A percentile compares a stretch with the other conserved stretches of the same genome.
Conservation (phyloP, 2,329 filamentous ascomycete species). For the Sporothrix protearum region DNA sequence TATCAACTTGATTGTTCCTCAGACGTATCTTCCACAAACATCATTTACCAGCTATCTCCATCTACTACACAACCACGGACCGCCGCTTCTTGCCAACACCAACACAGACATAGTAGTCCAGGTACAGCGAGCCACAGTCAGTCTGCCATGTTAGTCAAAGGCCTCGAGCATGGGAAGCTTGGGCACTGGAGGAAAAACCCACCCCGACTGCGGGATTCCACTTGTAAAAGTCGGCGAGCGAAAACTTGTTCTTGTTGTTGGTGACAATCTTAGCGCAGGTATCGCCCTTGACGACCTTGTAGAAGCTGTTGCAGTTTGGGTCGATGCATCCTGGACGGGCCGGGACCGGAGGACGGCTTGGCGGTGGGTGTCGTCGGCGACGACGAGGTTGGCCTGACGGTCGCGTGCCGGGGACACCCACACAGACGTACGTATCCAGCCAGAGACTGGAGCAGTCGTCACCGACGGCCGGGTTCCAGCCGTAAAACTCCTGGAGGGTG, state of each 20-base stretch:
- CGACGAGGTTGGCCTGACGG: neutral
- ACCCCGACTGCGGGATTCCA: conserved; percentile 9
- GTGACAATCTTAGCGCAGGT: conserved; percentile 2
- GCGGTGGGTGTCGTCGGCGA: neutral
- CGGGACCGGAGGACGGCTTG: neutral
- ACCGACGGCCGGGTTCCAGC: conserved; percentile 26
- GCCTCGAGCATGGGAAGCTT: neutral
- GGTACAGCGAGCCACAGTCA: neutral
- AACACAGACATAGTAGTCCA: conserved; percentile 10
- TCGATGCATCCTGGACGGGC: conserved; percentile 4
- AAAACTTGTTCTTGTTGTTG: neutral
- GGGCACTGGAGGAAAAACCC: neutral
- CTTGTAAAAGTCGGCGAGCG: neutral
- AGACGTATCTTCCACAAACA: too few relatives aligned
- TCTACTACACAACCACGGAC: neutral
- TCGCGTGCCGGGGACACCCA: conserved; percentile 40
- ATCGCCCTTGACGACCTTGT: conserved; percentile 11
- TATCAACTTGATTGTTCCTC: too few relatives aligned
- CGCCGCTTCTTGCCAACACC: conserved; percentile 11
- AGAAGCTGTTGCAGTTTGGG: conserved; percentile 3
- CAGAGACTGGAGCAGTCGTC: conserved; percentile 26
- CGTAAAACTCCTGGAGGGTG: conserved; percentile 23
- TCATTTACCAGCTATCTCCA: neutral
- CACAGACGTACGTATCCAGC: conserved; percentile 24
- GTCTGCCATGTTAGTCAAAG: neutral